Base-by-base conservation (phyloP, 140 eudicot species). In the Anethum foeniculum region DNA sequence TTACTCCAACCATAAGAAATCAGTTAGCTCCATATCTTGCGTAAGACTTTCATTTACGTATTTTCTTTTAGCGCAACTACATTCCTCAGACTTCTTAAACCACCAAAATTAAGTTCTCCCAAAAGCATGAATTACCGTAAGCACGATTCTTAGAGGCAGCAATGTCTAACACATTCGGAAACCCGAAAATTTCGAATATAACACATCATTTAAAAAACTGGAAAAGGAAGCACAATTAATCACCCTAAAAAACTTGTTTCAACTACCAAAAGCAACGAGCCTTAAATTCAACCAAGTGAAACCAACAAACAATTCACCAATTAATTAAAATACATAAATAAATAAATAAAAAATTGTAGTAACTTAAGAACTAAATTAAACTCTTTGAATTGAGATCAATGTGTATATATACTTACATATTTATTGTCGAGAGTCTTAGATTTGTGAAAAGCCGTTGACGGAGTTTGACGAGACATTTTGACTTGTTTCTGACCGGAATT, bases 391-490 rank as follows among this genome's bases (percentile, higher is more conserved):
- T 69, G 47, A 69, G 19, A 69, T 15, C 75, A 15, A 19, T 69
- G 38, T 69, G 21, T 72, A 34, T 14, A 39, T 47, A 81, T 16
- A 67, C 44, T 34, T 69, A 69, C 75, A 69, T 68, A 94, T 94
- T 92, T 94, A 82, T 92, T 89, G 86, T 92, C 97, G 77, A 94
- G 95, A 52, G 99, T 94, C 84, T 90, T 94, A 43, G 93, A 84
- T 86, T 92, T 92, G 82, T 89, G 92, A 67, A 92, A 87, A 76
- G 94, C 93, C 51, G 93, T 79, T 2, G 94, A 39, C 34, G 97
- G 60, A 81, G 90, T 71, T 77, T 92, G 97, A 62, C 97, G 94
- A 72, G 97, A 88, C 98, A 94, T 23, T 19, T 46, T 82, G 71
- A 76, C 51, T 51, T 88, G 36, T 67, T 36, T 32, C 19, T 13